phyloP scores from a whole-genome alignment of 1,284 basidiomycete genomes.

The Singerocomus rubriflavus region DNA sequence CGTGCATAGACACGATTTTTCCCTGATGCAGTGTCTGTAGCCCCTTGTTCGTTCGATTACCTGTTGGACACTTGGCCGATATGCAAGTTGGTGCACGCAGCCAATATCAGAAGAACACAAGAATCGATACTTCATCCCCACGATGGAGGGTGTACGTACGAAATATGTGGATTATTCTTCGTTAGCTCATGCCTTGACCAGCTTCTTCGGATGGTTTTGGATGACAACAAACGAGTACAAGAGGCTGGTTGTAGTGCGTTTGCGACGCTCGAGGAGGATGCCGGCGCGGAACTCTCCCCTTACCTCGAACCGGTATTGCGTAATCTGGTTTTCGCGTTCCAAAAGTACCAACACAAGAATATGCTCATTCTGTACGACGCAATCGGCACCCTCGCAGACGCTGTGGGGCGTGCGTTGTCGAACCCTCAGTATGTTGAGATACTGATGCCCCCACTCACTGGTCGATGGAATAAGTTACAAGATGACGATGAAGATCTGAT shows the following conservation, averaged over 20 bases:
- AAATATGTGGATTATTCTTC: constrained; percentile 1
- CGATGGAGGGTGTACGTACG: constrained; percentile 90
- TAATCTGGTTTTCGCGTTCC: constrained; percentile 94
- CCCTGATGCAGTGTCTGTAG: constrained; percentile 37
- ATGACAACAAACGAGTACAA: constrained; percentile 99
- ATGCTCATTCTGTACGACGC: constrained; percentile 98
- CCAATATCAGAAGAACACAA: constrained; percentile 83
- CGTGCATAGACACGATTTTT: not conserved
- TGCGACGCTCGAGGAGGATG: constrained; percentile 98
- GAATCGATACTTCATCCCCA: constrained; percentile 89
- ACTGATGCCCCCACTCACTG: constrained; percentile 92
- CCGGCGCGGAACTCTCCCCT: constrained; percentile 84
- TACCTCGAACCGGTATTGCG: constrained; percentile 94
- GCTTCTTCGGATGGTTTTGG: constrained; percentile 97
- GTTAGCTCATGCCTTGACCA: constrained; percentile 32
- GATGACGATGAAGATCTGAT: constrained; percentile 94
- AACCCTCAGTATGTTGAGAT: constrained; percentile 89
- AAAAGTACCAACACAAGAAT: constrained; percentile 99
- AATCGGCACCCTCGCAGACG: constrained; percentile 95
- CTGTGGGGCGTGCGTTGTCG: constrained; percentile 86
- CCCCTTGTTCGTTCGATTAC: constrained; percentile 97
- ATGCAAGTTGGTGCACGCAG: constrained; percentile 94
- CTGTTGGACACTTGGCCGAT: constrained; percentile 99
- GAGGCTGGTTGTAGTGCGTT: constrained; percentile 99
- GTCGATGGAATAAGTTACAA: constrained; percentile 84